phyloP scores from a whole-genome alignment of 1,284 basidiomycete species.

The Athelia sp. region DNA sequence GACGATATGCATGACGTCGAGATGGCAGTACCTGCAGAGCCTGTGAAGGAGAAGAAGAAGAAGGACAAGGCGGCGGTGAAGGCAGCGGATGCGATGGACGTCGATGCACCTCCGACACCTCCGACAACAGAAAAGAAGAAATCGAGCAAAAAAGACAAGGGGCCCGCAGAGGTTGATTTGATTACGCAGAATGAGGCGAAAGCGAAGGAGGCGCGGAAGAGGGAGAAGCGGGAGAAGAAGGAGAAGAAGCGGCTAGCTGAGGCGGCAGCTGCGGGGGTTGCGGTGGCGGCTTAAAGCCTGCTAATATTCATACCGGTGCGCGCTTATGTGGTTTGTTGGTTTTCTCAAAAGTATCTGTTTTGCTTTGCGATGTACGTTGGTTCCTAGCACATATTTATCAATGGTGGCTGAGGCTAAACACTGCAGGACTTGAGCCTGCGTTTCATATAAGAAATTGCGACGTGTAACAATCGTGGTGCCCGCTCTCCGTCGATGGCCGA shows the following conservation, averaged over 20 bases:
- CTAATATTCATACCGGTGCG: background rate
- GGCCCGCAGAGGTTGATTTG: background rate
- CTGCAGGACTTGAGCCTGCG: too few species aligned
- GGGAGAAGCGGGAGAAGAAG: slow-evolving; percentile 21
- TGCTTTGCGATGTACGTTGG: background rate
- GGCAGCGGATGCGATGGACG: background rate
- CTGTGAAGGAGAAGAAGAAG: slow-evolving; percentile 6
- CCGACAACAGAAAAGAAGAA: slow-evolving; percentile 15
- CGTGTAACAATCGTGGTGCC: too few species aligned
- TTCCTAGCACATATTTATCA: background rate
- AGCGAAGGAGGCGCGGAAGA: slow-evolving; percentile 19
- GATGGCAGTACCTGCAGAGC: background rate
- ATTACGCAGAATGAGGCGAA: slow-evolving; percentile 10
- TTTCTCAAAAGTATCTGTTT: too few species aligned
- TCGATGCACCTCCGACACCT: background rate
- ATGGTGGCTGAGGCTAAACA: too few species aligned
- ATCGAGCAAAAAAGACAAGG: slow-evolving; percentile 12
- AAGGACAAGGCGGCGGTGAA: slow-evolving; percentile 3
- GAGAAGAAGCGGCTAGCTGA: slow-evolving; percentile 11
- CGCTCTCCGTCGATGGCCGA: too few species aligned
- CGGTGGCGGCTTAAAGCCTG: background rate
- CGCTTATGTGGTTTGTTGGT: too few species aligned
- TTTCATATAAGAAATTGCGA: too few species aligned
- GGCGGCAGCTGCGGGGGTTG: background rate
- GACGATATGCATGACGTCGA: slow-evolving; percentile 13